Evolutionary conservation across 225 moss, liverwort and hornwort genomes (phyloP).

Genomic region (Ulota crispa): DNA sequence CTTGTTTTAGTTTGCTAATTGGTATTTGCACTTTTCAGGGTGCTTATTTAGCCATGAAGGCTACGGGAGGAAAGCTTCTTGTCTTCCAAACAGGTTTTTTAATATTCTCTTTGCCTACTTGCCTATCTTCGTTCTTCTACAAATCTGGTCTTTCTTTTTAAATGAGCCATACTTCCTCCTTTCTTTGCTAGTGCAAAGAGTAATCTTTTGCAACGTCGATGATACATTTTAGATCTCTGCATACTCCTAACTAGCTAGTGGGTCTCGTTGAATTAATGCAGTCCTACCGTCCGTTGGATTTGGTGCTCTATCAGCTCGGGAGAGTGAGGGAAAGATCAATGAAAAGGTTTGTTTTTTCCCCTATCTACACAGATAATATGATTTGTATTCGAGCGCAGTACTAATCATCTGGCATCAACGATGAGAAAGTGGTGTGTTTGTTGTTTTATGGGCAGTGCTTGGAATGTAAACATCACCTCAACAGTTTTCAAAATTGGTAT

Average conservation of each 20-base stretch:
- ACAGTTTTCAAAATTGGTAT: not conserved
- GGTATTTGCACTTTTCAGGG: constrained; percentile 49
- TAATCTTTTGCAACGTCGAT: not conserved
- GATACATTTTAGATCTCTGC: not conserved
- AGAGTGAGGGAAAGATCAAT: constrained; percentile 83
- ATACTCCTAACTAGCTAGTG: not conserved
- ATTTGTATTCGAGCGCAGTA: not conserved
- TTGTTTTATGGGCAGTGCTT: not conserved
- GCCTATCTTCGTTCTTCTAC: not conserved
- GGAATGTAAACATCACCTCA: not conserved
- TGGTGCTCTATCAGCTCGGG: constrained; percentile 78
- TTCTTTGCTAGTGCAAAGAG: not conserved
- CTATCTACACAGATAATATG: not conserved
- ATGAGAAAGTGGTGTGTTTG: not conserved
- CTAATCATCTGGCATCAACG: not conserved
- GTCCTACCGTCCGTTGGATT: constrained; percentile 91
- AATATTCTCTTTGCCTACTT: not conserved
- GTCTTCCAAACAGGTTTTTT: constrained; percentile 86
- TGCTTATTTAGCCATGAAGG: constrained; percentile 88
- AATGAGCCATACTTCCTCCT: not conserved
- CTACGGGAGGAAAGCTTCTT: constrained; percentile 90
- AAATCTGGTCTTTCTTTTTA: not conserved
- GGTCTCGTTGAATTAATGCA: constrained; percentile 34
- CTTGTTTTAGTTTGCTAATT: not conserved
- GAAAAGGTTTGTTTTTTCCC: constrained; percentile 64